Conservation (phyloP, 306 rosid genomes). For the Lotus japonicus region DNA sequence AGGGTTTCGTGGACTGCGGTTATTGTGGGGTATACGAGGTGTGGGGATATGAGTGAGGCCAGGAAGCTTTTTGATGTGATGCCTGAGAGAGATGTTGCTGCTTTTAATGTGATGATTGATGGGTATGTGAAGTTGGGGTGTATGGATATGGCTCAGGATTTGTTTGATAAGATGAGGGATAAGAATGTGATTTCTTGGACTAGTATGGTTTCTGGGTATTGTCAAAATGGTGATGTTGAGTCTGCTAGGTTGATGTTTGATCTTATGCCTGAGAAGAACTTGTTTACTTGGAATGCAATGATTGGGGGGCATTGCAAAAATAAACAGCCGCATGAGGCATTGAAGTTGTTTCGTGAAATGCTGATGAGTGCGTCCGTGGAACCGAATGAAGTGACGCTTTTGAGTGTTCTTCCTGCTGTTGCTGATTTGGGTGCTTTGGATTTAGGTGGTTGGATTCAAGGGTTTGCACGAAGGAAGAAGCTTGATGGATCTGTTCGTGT, state of each 20-base stretch:
- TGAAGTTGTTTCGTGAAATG: slow-evolving; percentile 54
- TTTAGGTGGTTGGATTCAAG: slow-evolving; percentile 58
- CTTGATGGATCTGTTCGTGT: slow-evolving; percentile 34
- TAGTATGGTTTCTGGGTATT: slow-evolving; percentile 58
- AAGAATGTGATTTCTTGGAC: slow-evolving; percentile 71
- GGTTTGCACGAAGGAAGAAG: slow-evolving; percentile 34
- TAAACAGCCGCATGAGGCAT: slow-evolving; percentile 43
- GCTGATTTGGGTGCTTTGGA: slow-evolving; percentile 64
- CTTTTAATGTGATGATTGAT: slow-evolving; percentile 57
- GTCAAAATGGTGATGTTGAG: slow-evolving; percentile 35
- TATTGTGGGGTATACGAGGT: slow-evolving; percentile 52
- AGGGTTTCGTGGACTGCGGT: slow-evolving; percentile 61
- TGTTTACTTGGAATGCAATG: slow-evolving; percentile 67
- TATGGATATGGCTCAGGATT: slow-evolving; percentile 40
- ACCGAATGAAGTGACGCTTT: slow-evolving; percentile 53
- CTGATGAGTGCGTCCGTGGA: slow-evolving; percentile 27
- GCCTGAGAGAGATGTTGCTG: slow-evolving; percentile 46
- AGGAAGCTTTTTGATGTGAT: slow-evolving; percentile 50
- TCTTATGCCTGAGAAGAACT: slow-evolving; percentile 52
- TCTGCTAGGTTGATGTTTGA: slow-evolving; percentile 55
- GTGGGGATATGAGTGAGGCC: slow-evolving; percentile 52
- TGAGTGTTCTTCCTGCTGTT: slow-evolving; percentile 65
- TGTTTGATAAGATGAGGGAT: slow-evolving; percentile 47
- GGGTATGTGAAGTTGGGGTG: slow-evolving; percentile 52
- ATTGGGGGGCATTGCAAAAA: slow-evolving; percentile 63